Percentiles rank a stretch among this genome's conserved stretches.
phyloP scores from a whole-genome alignment of 257 asterid species.

The Scutellaria baicalensis region DNA sequence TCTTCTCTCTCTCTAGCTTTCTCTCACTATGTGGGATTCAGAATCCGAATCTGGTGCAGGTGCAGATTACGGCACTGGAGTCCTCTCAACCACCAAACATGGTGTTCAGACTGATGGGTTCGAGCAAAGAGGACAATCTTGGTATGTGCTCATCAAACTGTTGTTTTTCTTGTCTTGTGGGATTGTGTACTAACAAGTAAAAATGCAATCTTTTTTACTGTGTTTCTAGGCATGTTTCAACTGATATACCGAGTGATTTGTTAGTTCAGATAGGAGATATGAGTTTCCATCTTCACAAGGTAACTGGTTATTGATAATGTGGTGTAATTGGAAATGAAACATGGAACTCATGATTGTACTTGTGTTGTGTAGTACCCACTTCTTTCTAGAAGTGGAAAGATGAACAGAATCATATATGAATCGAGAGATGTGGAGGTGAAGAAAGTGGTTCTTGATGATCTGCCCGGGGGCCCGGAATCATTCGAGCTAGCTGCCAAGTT shows the following conservation, averaged over 20 bases:
- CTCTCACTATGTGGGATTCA: constrained; percentile 77
- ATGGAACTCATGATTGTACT: too few relatives aligned
- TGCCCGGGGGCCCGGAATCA: constrained; percentile 86
- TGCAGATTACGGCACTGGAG: constrained; percentile 57
- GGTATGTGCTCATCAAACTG: constrained; percentile 27
- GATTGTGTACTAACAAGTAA: not conserved
- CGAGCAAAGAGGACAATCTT: constrained; percentile 81
- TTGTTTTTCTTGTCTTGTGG: not conserved
- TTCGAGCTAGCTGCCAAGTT: constrained; percentile 92
- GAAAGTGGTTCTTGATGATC: constrained; percentile 50
- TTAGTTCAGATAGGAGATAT: constrained; percentile 77
- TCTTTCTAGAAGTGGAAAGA: constrained; percentile 79
- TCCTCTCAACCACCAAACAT: constrained; percentile 38
- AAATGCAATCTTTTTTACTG: not conserved
- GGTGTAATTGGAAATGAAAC: too few relatives aligned
- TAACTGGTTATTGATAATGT: constrained; percentile 3
- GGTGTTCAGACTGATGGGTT: constrained; percentile 74
- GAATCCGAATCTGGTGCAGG: constrained; percentile 59
- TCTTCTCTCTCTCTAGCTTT: not conserved
- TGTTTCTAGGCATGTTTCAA: constrained; percentile 64
- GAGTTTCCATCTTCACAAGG: constrained; percentile 91
- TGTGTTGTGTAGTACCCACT: constrained; percentile 56
- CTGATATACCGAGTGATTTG: constrained; percentile 88
- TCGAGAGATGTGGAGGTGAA: constrained; percentile 45
- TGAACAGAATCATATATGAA: constrained; percentile 72